These are phyloP conservation scores for Cryptococcus wingfieldii DNA, from an alignment of 1,284 basidiomycete genomes.

Conservation along the genomic window DNA sequence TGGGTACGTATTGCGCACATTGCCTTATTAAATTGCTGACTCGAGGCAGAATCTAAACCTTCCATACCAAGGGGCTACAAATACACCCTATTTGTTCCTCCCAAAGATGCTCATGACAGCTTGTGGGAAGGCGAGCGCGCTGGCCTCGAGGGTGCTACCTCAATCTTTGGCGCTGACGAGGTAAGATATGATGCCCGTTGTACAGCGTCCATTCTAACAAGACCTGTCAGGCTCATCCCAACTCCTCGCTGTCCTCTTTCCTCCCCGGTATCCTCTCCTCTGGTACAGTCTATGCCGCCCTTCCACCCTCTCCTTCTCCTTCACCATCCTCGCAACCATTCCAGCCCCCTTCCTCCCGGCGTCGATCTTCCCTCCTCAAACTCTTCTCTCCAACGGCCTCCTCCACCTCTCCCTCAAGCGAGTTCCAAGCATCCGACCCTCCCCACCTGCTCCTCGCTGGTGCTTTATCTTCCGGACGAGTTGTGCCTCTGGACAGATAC, in stretches of 20 bases:
- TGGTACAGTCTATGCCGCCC: conserved; percentile 45
- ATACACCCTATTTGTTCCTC: conserved; percentile 82
- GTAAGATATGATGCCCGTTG: conserved; percentile 49
- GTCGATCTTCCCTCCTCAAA: conserved; percentile 42
- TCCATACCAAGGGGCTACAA: conserved; percentile 70
- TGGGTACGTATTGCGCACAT: conserved; percentile 56
- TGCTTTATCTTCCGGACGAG: conserved; percentile 36
- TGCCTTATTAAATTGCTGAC: background rate
- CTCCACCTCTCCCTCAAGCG: conserved; percentile 21
- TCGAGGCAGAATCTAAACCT: conserved; percentile 34
- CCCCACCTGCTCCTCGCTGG: conserved; percentile 46
- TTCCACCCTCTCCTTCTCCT: conserved; percentile 46
- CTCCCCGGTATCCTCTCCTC: conserved; percentile 37
- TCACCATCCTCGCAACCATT: conserved; percentile 41
- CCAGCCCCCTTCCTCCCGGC: conserved; percentile 34
- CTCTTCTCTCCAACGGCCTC: conserved; percentile 30
- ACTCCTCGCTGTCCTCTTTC: conserved; percentile 36
- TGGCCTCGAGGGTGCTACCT: conserved; percentile 58
- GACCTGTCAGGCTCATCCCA: conserved; percentile 40
- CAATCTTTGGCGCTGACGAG: conserved; percentile 71
- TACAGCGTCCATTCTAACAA: background rate
- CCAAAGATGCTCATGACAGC: conserved; percentile 71
- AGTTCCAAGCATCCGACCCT: conserved; percentile 31
- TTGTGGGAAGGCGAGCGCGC: conserved; percentile 89
- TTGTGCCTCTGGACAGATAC: conserved; percentile 42